A percentile compares a stretch with the other conserved stretches of the same genome.
Conservation (phyloP, 176 grass and related monocot genomes). For the Oryza meridionalis region DNA sequence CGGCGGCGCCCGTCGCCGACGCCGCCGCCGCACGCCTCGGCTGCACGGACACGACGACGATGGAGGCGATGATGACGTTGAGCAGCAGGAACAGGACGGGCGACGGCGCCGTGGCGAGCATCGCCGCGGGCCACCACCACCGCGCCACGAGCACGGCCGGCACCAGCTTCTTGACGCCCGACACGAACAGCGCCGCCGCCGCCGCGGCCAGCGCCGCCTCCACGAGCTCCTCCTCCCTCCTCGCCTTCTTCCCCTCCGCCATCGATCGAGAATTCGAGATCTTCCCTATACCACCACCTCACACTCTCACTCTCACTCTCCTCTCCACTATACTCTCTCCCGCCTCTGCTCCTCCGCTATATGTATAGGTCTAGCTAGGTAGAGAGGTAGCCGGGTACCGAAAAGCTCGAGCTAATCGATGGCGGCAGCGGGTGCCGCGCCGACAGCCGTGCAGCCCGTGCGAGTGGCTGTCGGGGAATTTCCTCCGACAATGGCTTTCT, state of each 20-base stretch:
- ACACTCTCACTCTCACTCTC: not conserved
- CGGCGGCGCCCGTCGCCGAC: not conserved
- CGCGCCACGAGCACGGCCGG: slow-evolving; percentile 39
- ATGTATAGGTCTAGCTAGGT: slow-evolving; percentile 7
- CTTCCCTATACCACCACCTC: not conserved
- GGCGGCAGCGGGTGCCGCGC: slow-evolving; percentile 31
- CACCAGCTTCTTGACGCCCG: slow-evolving; percentile 71
- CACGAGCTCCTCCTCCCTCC: slow-evolving; percentile 73
- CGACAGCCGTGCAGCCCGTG: slow-evolving; percentile 47
- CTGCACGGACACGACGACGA: slow-evolving; percentile 70
- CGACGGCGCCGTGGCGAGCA: slow-evolving; percentile 52
- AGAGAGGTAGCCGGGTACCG: not conserved
- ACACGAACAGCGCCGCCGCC: slow-evolving; percentile 68
- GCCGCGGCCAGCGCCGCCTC: slow-evolving; percentile 74
- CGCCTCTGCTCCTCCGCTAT: slow-evolving; percentile 20
- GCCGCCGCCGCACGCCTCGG: not conserved
- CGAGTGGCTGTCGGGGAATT: slow-evolving; percentile 49
- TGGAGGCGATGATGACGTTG: slow-evolving; percentile 85
- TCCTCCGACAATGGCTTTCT: slow-evolving; percentile 37
- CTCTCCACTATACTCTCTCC: not conserved
- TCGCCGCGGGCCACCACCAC: slow-evolving; percentile 42
- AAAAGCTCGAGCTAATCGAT: slow-evolving; percentile 42
- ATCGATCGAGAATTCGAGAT: slow-evolving; percentile 12
- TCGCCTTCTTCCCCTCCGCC: slow-evolving; percentile 51
- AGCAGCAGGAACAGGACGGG: slow-evolving; percentile 77